Base-by-base conservation (phyloP, 805 yeast genomes). In the Cyberlindnera veronae region DNA sequence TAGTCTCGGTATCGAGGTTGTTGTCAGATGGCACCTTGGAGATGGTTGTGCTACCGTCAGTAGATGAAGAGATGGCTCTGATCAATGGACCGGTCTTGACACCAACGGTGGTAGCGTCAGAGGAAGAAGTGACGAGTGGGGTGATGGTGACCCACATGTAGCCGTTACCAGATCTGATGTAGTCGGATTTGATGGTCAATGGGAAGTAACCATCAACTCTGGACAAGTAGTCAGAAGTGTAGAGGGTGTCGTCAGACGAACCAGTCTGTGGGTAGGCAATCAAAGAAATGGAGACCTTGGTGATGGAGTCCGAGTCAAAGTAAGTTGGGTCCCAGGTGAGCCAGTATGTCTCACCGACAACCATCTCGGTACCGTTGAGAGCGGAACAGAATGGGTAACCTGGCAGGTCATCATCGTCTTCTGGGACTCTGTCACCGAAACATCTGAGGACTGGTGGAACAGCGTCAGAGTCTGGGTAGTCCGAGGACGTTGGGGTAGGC, bases 271-370 rank as follows among this genome's bases (percentile, higher is more conserved):
- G 69, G 41, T 67, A 67, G 6, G 64, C 62, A 16, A 42, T 46
- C 17, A 66, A 49, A 34, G 55, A 52, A 15, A 70, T 41, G 31
- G 54, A 53, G 29, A 70, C 69, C 40, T 62, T 46, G 6, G 58
- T 55, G 29, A 69, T 58, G 35, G 60, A 62, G 17, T 48, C 41
- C 22, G 69, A 65, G 22, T 64, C 63, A 66, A 68, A 70, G 51
- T 64, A 70, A 2, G 63, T 40, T 41, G 76, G 72, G 42, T 70
- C 73, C 74, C 74, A 69, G 13, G 74, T 69, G 43, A 69, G 52
- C 72, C 74, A 70, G 50, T 70, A 70, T 8, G 70, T 69, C 53
- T 70, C 71, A 29, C 74, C 75, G 29, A 64, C 66, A n/a, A 70
- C 59, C 36, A 67, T 50, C 50, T 69, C 74, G 8, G 74, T 60